Evolutionary conservation across 1,139 yeast species (phyloP), one percentile per base, ranked within the genome.

Genomic region (Diutina siamensis): DNA sequence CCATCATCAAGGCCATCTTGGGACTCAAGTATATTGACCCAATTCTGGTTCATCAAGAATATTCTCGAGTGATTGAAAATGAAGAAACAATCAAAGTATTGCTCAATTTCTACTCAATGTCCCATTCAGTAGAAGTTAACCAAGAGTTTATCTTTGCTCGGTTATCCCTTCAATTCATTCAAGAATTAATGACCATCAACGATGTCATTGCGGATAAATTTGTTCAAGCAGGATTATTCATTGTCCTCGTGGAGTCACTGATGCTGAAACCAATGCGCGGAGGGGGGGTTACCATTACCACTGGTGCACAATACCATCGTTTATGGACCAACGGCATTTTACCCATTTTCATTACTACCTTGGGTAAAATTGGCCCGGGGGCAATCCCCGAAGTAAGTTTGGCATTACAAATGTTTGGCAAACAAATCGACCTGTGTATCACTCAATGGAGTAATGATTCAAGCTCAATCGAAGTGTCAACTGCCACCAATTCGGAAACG

Each of bases 301-400:
- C 57, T 4, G 60, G 68, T 8, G 74, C 83, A 1, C 72, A 74
- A 49, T 64, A 84, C 50, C 92, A 87, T 58, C 71, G 76, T 46
- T 68, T 85, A 20, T 89, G 97, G 97, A 75, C 80, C 12, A 80
- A 83, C 56, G 95, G 95, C 0, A 65, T 89, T 19, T 65, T 89
- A 40, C 83, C 94, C 0, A 74, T 86, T 8, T 66, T 83, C 22
- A 62, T 86, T 40, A 69, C 76, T 2, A 62, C 86, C 17, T 59
- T 86, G 45, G 71, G 79, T 42, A 74, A 72, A 47, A 22, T n/a
- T 18, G 28, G 22, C 4, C 74, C 87, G 47, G 94, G 94, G 0
- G 71, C 74, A 1, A 57, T 82, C 1, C 79, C 86, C 1, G 94
- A 86, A 49, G 66, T 81, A 7, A 72, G 83, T 49, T 66, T 78